Evolutionary conservation across 768 basidiomycete species (phyloP), one percentile per base, ranked within the genome.

Genomic region (Lentinula boryana): DNA sequence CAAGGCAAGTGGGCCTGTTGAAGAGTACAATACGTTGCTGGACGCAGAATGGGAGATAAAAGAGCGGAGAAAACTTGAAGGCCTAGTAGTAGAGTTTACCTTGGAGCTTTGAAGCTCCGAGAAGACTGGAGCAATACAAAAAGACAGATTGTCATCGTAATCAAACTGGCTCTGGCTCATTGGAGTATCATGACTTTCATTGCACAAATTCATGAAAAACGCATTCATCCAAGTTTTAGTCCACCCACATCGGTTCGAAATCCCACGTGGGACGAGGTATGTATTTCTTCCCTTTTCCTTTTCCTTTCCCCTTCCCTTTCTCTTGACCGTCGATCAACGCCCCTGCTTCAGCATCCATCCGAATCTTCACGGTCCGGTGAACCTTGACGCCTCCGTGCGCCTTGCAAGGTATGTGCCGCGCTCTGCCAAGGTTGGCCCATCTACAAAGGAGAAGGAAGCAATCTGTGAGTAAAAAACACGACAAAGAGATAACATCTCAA

Each of bases 321-420:
- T n/a, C 46, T 23, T 23, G 18, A 23, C 12, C 21, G 5, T 54
- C 53, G n/a, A 13, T 35, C 35, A 54, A 54, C 13, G 43, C 58
- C 12, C 15, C 21, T 21, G 9, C 58, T 13, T 59, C 50, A 1
- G 77, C 70, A 56, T 83, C 75, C 75, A 80, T 79, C 46, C 81
- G 74, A 56, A 82, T 55, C 49, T 72, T 69, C 9, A 84, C 83
- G 18, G 77, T 69, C 10, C 82, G 68, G 58, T 84, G 83, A 0
- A 84, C 46, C 63, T 79, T 76, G 52, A 77, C 62, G 21, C 53
- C 33, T 36, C 53, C 36, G 0, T 71, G 74, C 9, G 74, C 67
- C 0, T 64, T 61, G 0, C 69, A 73, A 3, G 77, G 79, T 46
- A 83, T 73, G 8, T 69, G 68, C 46, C 82, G 73, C 1, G 79